These are phyloP conservation scores for Yamadazyma dushanensis DNA, from an alignment of 1,139 yeast species.

Conservation along the genomic window DNA sequence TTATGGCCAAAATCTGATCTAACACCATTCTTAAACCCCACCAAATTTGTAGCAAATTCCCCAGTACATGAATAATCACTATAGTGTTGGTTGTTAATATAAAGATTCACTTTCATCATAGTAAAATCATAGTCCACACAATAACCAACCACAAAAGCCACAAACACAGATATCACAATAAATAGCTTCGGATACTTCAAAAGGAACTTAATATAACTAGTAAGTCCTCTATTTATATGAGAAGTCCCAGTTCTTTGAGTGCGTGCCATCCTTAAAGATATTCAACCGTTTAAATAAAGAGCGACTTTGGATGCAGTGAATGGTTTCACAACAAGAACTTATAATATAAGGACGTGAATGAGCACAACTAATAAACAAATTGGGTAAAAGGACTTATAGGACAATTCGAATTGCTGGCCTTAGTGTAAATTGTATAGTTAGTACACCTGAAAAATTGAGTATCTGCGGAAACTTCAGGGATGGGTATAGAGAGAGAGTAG, in stretches of 20 bases:
- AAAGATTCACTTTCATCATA: conserved; percentile 17
- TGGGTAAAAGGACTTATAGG: too few relatives aligned
- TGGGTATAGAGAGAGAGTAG: too few relatives aligned
- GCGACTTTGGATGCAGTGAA: too few relatives aligned
- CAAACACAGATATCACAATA: conserved; percentile 52
- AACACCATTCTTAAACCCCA: conserved; percentile 5
- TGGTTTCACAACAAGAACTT: too few relatives aligned
- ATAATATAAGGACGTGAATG: too few relatives aligned
- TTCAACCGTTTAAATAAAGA: too few relatives aligned
- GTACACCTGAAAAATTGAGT: too few relatives aligned
- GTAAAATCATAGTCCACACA: conserved; percentile 24
- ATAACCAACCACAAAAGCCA: conserved; percentile 53
- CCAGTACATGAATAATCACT: background rate
- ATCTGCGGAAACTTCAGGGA: too few relatives aligned
- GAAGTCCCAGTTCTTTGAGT: background rate
- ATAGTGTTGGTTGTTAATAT: conserved; percentile 1
- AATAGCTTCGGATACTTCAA: conserved; percentile 15
- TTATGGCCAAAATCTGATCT: conserved; percentile 6
- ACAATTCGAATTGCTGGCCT: too few relatives aligned
- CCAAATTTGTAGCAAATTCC: conserved; percentile 3
- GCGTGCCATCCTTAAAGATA: background rate
- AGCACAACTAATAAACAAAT: too few relatives aligned
- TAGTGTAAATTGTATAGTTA: too few relatives aligned
- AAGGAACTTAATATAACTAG: conserved; percentile 4
- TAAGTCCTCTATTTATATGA: conserved; percentile 1